Evolutionary conservation across 176 grass and related monocot genomes (phyloP), one percentile per base, ranked within the genome.

Genomic region (Aegilops tauschii): DNA sequence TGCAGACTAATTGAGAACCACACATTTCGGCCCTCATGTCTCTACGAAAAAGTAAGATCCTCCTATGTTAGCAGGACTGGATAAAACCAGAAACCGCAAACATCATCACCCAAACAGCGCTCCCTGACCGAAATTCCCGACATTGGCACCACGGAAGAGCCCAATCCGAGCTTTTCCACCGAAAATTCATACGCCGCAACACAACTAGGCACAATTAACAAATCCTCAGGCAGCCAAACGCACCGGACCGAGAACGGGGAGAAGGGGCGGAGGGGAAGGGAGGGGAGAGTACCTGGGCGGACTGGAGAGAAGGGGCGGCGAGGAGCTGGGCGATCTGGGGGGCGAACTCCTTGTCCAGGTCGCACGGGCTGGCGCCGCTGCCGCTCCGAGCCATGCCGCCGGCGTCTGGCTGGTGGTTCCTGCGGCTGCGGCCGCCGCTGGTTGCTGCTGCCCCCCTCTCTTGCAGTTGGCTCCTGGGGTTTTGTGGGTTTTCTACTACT

Each of bases 281-380:
- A 30, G 65, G 12, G 23, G 66, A 9, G 62, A 18, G 32, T 66
- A 84, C 96, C 93, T 90, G 45, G 14, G 93, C 69, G 13, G 79
- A 84, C 66, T 91, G 74, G 90, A 65, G 70, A 72, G 90, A 36
- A 14, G 96, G 96, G 59, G 84, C 76, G 17, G 92, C 80, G 47
- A 98, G 84, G 77, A 98, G 96, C 80, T 88, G 84, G 13, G 88
- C 82, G 65, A 98, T 96, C 77, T 91, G 93, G 79, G 89, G 77
- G 27, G 93, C 88, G 14, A 92, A 94, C 13, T 94, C 87, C 84
- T 28, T 77, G 44, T 96, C 96, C 79, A 98, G 76, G 39, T 81
- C 85, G 82, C 89, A 91, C 8, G 89, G 89, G 86, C 85, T 91
- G 69, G 25, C 29, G 81, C 75, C 64, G 61, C 27, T 59, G 80